Evolutionary conservation across 2,329 filamentous ascomycete genomes (phyloP).

Genomic region (Cladosporium sp.): DNA sequence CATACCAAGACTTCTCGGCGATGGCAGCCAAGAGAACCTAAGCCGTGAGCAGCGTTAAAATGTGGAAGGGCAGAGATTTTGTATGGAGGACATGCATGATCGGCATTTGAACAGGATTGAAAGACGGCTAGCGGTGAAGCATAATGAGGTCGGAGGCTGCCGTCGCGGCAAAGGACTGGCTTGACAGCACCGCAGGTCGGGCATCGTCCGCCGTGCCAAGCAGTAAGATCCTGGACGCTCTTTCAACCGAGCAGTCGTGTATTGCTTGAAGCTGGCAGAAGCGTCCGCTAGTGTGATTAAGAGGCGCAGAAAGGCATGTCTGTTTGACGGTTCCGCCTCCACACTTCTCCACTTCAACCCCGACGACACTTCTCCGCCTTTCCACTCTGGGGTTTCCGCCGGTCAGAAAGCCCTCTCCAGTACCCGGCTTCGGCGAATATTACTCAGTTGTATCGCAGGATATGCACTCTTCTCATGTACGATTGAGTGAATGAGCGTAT

Average conservation of each 20-base stretch:
- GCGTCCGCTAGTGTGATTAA: not conserved
- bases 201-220: not conserved
- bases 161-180: not conserved
- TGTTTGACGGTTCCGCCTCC: not conserved
- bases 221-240: not conserved
- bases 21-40: conserved; percentile 1
- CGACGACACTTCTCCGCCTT: not conserved
- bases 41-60: not conserved
- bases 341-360: not conserved
- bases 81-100: not conserved
- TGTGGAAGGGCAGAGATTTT: not conserved
- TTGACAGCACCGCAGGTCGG: not conserved
- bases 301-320: not conserved
- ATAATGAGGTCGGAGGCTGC: not conserved
- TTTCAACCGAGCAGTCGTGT: not conserved
- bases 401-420: not conserved
- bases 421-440: not conserved
- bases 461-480: too few species aligned
- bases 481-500: too few species aligned
- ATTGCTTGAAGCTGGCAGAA: not conserved
- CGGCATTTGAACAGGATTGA: conserved; percentile 1
- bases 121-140: conserved; percentile 4
- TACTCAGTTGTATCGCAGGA: not conserved
- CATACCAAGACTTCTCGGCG: not conserved
- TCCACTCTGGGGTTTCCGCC: not conserved